phyloP scores from a whole-genome alignment of 768 basidiomycete species.

The Tricholoma furcatifolium region DNA sequence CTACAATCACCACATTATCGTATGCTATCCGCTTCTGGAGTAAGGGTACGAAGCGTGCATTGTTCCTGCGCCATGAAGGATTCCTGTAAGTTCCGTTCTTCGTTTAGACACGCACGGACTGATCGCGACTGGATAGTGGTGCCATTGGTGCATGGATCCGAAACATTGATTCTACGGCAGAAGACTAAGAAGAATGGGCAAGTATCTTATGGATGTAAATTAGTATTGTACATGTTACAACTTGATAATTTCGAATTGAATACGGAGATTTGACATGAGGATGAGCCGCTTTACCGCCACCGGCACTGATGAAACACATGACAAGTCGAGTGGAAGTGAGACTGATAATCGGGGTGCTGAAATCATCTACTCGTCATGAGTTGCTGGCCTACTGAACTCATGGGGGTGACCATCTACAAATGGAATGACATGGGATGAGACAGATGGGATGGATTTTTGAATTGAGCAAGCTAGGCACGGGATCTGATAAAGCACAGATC shows the following conservation, averaged over 20 bases:
- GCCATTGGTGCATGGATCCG: conserved; percentile 98
- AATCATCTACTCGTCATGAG: conserved; percentile 13
- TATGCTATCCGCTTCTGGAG: conserved; percentile 99
- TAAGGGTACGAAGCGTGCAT: conserved; percentile 92
- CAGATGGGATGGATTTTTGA: background rate
- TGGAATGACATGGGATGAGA: too few relatives aligned
- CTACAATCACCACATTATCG: conserved; percentile 95
- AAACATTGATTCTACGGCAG: conserved; percentile 69
- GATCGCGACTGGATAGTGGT: conserved; percentile 53
- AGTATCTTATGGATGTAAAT: conserved; percentile 13
- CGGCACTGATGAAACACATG: conserved; percentile 13
- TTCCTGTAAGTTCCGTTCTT: conserved; percentile 70
- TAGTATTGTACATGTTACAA: conserved; percentile 10
- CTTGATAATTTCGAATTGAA: conserved; percentile 11
- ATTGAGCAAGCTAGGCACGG: conserved; percentile 9
- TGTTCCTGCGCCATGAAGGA: conserved; percentile 97
- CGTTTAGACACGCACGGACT: conserved; percentile 13
- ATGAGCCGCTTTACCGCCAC: conserved; percentile 11
- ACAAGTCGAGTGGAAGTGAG: conserved; percentile 13
- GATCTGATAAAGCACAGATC: conserved; percentile 13
- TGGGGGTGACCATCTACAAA: background rate
- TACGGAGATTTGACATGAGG: background rate
- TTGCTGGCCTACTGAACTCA: background rate
- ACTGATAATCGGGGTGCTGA: conserved; percentile 10
- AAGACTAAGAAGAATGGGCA: conserved; percentile 3